These are phyloP conservation scores for Exsudoporus frostii DNA, from an alignment of 768 basidiomycete genomes.

Conservation along the genomic window DNA sequence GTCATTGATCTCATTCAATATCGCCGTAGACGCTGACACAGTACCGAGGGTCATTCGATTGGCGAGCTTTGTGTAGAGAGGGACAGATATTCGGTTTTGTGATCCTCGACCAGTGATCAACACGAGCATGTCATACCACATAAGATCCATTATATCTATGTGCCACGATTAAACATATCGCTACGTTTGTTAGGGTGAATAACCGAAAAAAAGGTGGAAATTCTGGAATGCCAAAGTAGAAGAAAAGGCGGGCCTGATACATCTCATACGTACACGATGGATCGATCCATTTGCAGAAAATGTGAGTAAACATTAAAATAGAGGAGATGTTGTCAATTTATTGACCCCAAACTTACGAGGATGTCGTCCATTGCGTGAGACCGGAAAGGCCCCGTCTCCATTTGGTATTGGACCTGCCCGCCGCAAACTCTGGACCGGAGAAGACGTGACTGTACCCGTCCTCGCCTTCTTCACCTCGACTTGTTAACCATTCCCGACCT, in stretches of 20 bases:
- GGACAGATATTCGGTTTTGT: neutral
- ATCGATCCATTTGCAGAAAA: conserved; percentile 8
- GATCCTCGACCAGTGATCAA: neutral
- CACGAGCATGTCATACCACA: neutral
- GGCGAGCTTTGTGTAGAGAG: too few species aligned
- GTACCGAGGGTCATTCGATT: neutral
- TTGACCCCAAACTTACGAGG: conserved; percentile 16
- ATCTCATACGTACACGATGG: conserved; percentile 12
- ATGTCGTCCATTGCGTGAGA: conserved; percentile 28
- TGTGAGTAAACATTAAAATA: conserved; percentile 1
- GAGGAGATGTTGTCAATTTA: neutral
- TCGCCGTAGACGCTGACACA: neutral
- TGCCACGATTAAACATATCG: conserved; percentile 14
- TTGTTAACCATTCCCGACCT: conserved; percentile 26
- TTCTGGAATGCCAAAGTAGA: conserved; percentile 3
- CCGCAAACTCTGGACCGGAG: conserved; percentile 17
- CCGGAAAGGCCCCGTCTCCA: conserved; percentile 34
- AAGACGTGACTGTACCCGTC: conserved; percentile 26
- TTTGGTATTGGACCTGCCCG: conserved; percentile 22
- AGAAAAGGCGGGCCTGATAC: neutral
- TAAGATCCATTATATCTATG: conserved; percentile 22
- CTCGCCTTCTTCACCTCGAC: conserved; percentile 28
- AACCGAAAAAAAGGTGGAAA: neutral
- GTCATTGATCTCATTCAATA: neutral
- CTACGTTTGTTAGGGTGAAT: conserved; percentile 10